phyloP scores from a whole-genome alignment of 208 protist genomes.

The Leishmania mexicana region DNA sequence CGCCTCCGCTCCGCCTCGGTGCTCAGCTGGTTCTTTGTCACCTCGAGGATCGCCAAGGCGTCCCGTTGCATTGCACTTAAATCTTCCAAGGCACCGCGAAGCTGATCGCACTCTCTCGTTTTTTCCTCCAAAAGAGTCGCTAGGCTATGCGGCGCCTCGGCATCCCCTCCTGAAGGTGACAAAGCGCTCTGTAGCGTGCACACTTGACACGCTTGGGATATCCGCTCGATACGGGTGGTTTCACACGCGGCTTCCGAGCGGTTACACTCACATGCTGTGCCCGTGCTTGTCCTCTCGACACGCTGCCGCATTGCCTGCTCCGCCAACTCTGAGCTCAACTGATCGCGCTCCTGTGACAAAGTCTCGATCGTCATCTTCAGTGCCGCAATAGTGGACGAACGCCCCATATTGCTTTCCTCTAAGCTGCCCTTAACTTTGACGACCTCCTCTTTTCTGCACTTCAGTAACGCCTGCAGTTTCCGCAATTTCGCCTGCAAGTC shows the following conservation, averaged over 20 bases:
- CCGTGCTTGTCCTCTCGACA: neutral
- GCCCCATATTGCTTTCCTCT: constrained; percentile 13
- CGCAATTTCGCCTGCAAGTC: constrained; percentile 53
- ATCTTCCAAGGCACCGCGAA: constrained; percentile 58
- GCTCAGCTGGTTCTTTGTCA: constrained; percentile 43
- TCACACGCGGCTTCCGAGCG: constrained; percentile 1
- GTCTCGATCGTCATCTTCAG: constrained; percentile 25
- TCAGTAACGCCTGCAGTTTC: constrained; percentile 55
- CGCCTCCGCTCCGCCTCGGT: constrained; percentile 45
- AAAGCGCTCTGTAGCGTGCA: neutral
- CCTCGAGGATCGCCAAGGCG: constrained; percentile 39
- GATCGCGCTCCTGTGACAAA: constrained; percentile 24
- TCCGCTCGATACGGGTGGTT: constrained; percentile 18
- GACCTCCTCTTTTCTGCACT: constrained; percentile 41
- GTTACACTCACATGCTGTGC: neutral
- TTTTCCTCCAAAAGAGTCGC: constrained; percentile 52
- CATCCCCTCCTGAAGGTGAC: neutral
- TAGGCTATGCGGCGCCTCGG: constrained; percentile 11
- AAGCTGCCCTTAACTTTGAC: constrained; percentile 33
- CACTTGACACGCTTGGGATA: constrained; percentile 22
- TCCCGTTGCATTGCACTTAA: constrained; percentile 57
- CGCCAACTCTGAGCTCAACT: neutral
- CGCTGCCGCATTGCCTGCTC: neutral
- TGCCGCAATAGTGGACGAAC: constrained; percentile 14
- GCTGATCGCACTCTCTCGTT: constrained; percentile 68